Evolutionary conservation across 208 protist genomes (phyloP), one percentile per base, ranked within the genome.

Genomic region (Herpetomonas muscarum): DNA sequence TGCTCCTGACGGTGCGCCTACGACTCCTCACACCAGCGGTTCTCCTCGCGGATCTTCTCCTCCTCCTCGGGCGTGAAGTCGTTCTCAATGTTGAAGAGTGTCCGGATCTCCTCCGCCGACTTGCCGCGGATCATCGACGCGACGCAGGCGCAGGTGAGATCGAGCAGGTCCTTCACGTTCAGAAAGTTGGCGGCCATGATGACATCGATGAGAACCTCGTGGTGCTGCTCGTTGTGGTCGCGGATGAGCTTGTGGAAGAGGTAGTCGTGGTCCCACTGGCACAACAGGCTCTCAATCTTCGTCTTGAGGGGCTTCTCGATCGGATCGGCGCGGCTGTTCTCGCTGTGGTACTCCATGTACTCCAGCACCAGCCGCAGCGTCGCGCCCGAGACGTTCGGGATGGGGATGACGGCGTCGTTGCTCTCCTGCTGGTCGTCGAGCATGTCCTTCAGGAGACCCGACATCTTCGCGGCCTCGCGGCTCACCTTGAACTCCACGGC

Each of bases 61-160:
- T 97, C 93, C 68, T 98, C 95, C 58, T 97, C 93, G 2, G 88
- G 92, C 1, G 86, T 97, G 67, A 98, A 98, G 57, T 98, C 95
- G 63, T 96, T 97, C 66, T 96, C 93, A 76, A 97, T 97, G 78
- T 97, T 97, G 65, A 98, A 98, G 24, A 96, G 80, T 31, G 71
- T 64, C 12, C 93, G 80, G 42, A 98, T 97, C 70, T 97, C 68
- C 74, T 98, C 91, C 3, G 96, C 90, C 9, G 92, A 87, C 74
- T 98, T 97, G 39, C 91, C 90, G 34, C 93, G 92, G 54, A 98
- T 95, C 86, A 97, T 93, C 51, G 74, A 92, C 1, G 94, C 94
- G 15, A 98, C 91, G 29, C 86, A 94, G 30, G 85, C 87, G 55
- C 92, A 97, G n/a, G 91, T 96, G 32, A 98, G 74, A 50, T 98